These are phyloP conservation scores for Glaciozyma martinii DNA, from an alignment of 768 basidiomycete species.

Conservation along the genomic window DNA sequence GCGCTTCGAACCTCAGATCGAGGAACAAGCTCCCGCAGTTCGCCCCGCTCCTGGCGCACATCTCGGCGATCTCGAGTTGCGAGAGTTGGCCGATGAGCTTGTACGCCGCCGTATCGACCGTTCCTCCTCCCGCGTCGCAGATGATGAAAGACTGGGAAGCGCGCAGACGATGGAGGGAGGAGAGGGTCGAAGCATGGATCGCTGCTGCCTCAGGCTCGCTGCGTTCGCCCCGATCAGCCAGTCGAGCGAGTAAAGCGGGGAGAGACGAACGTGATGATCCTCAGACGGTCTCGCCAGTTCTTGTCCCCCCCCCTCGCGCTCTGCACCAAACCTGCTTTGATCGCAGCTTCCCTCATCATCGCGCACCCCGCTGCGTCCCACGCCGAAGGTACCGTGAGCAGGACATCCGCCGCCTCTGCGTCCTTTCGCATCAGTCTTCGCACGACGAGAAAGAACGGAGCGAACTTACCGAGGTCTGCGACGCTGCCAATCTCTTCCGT, in stretches of 20 bases:
- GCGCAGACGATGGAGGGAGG: slow-evolving; percentile 65
- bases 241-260: too few species aligned
- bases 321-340: slow-evolving; percentile 68
- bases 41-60: slow-evolving; percentile 75
- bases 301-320: slow-evolving; percentile 60
- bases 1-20: slow-evolving; percentile 75
- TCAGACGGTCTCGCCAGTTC: slow-evolving; percentile 71
- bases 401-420: slow-evolving; percentile 72
- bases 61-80: slow-evolving; percentile 82
- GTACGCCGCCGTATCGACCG: slow-evolving; percentile 51
- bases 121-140: slow-evolving; percentile 87
- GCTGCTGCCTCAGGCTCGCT: slow-evolving; percentile 78
- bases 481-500: slow-evolving; percentile 78
- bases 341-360: slow-evolving; percentile 76
- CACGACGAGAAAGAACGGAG: slow-evolving; percentile 32
- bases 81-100: slow-evolving; percentile 68
- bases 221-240: background rate
- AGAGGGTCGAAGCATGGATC: slow-evolving; percentile 74
- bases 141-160: slow-evolving; percentile 80
- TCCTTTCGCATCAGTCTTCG: background rate
- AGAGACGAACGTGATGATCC: slow-evolving; percentile 65
- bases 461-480: slow-evolving; percentile 75
- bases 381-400: slow-evolving; percentile 79
- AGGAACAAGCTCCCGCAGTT: slow-evolving; percentile 82
- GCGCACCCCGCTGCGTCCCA: slow-evolving; percentile 82